phyloP scores from a whole-genome alignment of 2,329 filamentous ascomycete species.

The Geosmithia putterillii region DNA sequence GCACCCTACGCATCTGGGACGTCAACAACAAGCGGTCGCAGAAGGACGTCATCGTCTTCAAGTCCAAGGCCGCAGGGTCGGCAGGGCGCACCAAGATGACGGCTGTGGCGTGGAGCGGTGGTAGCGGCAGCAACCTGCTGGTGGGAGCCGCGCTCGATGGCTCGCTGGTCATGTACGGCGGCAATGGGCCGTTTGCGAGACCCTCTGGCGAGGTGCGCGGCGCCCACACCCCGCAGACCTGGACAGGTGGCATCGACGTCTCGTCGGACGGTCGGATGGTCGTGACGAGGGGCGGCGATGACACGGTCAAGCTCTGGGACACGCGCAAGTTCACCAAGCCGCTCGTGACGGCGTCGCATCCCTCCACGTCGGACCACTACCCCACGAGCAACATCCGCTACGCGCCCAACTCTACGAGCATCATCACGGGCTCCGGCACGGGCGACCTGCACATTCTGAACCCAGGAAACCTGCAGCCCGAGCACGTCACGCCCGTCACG shows the following conservation, averaged over 20 bases:
- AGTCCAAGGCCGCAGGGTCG: slow-evolving; percentile 77
- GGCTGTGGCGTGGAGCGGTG: slow-evolving; percentile 73
- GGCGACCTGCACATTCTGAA: slow-evolving; percentile 90
- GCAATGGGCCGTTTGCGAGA: slow-evolving; percentile 73
- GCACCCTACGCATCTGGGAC: slow-evolving; percentile 94
- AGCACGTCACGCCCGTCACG: slow-evolving; percentile 81
- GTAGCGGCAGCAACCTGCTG: slow-evolving; percentile 70
- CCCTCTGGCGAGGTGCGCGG: slow-evolving; percentile 74
- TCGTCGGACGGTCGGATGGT: slow-evolving; percentile 84
- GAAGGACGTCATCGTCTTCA: slow-evolving; percentile 90
- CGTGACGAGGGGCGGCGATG: slow-evolving; percentile 81
- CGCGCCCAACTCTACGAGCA: slow-evolving; percentile 68
- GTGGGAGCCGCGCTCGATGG: slow-evolving; percentile 80
- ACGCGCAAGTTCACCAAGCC: slow-evolving; percentile 89
- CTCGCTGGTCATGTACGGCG: slow-evolving; percentile 81
- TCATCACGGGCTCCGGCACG: slow-evolving; percentile 77
- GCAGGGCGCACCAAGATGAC: slow-evolving; percentile 92
- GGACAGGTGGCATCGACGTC: slow-evolving; percentile 87
- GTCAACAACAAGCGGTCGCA: slow-evolving; percentile 82
- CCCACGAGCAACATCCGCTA: slow-evolving; percentile 82
- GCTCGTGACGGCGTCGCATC: slow-evolving; percentile 65
- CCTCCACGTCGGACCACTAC: slow-evolving; percentile 74
- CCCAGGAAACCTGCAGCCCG: slow-evolving; percentile 74
- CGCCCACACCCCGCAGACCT: slow-evolving; percentile 71
- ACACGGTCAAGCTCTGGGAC: slow-evolving; percentile 93